Base-by-base conservation (phyloP, 768 basidiomycete species). In the Rhodotorula babjevae region DNA sequence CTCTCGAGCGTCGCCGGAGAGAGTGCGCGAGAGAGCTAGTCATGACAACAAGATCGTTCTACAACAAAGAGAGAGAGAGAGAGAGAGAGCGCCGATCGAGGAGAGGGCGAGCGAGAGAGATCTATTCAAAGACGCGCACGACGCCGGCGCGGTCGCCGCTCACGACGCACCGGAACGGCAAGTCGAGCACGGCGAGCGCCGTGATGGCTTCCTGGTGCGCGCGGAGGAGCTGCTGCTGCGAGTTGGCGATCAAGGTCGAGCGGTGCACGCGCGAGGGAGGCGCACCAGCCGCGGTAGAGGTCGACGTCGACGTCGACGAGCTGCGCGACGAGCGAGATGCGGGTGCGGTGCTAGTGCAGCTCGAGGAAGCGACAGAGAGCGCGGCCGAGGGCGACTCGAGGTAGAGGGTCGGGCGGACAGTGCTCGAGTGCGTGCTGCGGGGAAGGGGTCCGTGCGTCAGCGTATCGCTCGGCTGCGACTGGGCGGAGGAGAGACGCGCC, bases 91-190 rank as follows among this genome's bases (percentile, higher is more conserved):
- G 23, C 52, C 12, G n/a, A 55, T n/a, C n/a, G n/a, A 29, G 15
- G 25, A 27, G 9, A 15, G 33, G n/a, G 16, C 27, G n/a, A n/a
- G n/a, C 27, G 42, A 25, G 42, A n/a, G 40, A 8, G 44, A 58
- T 60, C 44, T n/a, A 79, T 49, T 78, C 76, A 79, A 82, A 98
- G 1, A 96, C 90, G 80, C 96, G 97, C 75, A 98, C 85, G 29
- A 88, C 88, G 7, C 96, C 96, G 31, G 89, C 85, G 60, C 92
- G 85, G 80, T 98, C 95, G 3, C 90, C 95, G 73, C 90, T 93
- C n/a, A 97, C 86, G 59, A 96, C 91, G 36, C 92, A 93, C 66
- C 91, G 86, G 82, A 97, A 97, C 2, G 95, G 93, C 1, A 93
- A 89, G 74, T 96, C 92, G 65, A 99, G 87, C 74, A 89, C 90